Evolutionary conservation across 1,139 yeast genomes (phyloP), one percentile per base, ranked within the genome.

Genomic region (Hansenula lynferdii): DNA sequence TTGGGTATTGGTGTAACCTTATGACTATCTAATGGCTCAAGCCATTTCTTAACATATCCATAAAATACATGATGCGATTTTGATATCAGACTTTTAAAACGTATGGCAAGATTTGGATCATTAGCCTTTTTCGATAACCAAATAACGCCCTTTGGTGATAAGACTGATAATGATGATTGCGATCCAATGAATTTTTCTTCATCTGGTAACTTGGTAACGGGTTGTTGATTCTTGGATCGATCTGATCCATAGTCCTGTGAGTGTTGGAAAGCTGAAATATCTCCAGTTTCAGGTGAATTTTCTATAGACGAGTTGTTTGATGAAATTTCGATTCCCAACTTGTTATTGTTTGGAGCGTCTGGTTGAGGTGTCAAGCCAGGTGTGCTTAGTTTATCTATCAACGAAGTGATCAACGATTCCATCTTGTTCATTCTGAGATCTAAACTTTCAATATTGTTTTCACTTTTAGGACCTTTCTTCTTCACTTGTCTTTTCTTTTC

Each of bases 61-160:
- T 44, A 34, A 9, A 54, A 51, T 5, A 56, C 40, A 0, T 46
- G 40, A 12, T 53, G 47, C 1, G 61, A 40, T 8, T 45, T 45
- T n/a, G 43, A 45, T 14, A 53, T 50, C 17, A 58, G 28, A 4
- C 37, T 33, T 14, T 40, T 35, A 28, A 62, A 52, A 1, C 55
- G 58, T 1, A 27, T 18, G 1, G 56, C 25, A 2, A 49, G 31
- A 0, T 42, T 32, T 0, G 51, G 50, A 38, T 63, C 61, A 23
- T 63, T 61, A n/a, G 64, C 43, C 34, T 55, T 58, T 12, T 51
- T 57, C 8, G 58, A 52, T 14, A 70, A 50, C 72, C 75, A 68
- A 31, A 54, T 51, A 20, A 70, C 38, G 8, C 76, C 76, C 23
- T 48, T 44, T 4, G 60, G 54, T 6, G 72, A 62, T 33, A 70